These are phyloP conservation scores for Liriodendron chinense DNA, from an alignment of 164 flowering plant genomes.

Conservation along the genomic window DNA sequence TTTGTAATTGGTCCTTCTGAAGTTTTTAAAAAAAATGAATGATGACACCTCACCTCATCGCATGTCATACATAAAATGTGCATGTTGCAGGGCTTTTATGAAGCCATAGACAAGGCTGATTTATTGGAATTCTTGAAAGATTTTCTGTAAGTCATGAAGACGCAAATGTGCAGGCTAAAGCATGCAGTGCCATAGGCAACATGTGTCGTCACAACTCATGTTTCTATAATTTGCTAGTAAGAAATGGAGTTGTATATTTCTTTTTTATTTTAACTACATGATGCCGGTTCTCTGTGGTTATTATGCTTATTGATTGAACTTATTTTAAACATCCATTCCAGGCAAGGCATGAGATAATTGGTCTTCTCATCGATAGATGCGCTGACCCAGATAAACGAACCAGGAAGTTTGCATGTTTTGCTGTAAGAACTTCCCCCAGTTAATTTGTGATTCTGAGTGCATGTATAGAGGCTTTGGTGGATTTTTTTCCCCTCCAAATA, in stretches of 20 bases:
- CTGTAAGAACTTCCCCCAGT: slow-evolving; percentile 50
- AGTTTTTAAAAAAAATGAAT: not conserved
- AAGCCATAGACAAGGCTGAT: slow-evolving; percentile 62
- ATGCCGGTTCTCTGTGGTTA: not conserved
- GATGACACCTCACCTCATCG: not conserved
- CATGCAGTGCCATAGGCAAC: slow-evolving; percentile 97
- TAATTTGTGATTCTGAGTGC: not conserved
- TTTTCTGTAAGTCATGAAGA: slow-evolving; percentile 79
- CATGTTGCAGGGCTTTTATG: slow-evolving; percentile 80
- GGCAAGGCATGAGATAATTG: slow-evolving; percentile 63
- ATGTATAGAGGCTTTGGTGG: not conserved
- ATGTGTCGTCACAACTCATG: slow-evolving; percentile 92
- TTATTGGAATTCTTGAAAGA: slow-evolving; percentile 52
- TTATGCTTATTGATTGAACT: not conserved
- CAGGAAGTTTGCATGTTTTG: slow-evolving; percentile 93
- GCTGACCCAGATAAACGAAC: slow-evolving; percentile 90
- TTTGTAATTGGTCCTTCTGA: too few species aligned
- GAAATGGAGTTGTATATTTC: slow-evolving; percentile 15
- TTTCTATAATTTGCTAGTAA: slow-evolving; percentile 69
- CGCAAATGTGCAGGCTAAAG: slow-evolving; percentile 79
- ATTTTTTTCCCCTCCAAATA: not conserved
- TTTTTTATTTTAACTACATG: not conserved
- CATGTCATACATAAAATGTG: not conserved
- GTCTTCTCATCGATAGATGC: slow-evolving; percentile 79
- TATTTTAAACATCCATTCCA: slow-evolving; percentile 21